Evolutionary conservation across 805 yeast species (phyloP), one percentile per base, ranked within the genome.

Genomic region (Saccharomyces jurei): DNA sequence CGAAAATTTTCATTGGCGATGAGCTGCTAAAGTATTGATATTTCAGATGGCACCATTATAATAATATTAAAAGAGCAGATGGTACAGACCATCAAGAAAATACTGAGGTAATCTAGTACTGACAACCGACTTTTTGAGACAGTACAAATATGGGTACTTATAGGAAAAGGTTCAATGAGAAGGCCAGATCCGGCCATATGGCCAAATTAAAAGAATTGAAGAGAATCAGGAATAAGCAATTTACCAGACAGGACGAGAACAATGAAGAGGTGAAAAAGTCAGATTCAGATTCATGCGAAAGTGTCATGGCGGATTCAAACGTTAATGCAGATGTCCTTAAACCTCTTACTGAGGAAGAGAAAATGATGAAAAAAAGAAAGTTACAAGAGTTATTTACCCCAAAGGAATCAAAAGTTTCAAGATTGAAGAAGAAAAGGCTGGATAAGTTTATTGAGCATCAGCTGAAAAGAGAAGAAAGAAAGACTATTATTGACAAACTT

Each of bases 371-470:
- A 58, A 88, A 87, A 66, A 72, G 92, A 51, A 81, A 80, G 58
- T 65, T 91, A 49, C 81, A 83, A 56, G 78, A 81, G 28, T 69
- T 83, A 6, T 74, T 86, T 54, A 69, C 77, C 28, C 84, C 88
- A 48, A 74, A 79, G 53, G 92, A 88, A 56, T 65, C 83, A 13
- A 89, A 89, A 64, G 70, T 87, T 41, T 82, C 91, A 0, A 74
- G 82, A 50, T 79, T 85, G 50, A 86, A 92, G 74, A 80, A 77
- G 76, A 80, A 82, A 87, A 73, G 98, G 55, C 72, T 92, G 48
- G 97, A 92, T 58, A 92, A 92, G 70, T 92, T 89, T 69, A 89
- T 92, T 41, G 96, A 90, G 55, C 96, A 88, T 71, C 97, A 90
- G 67, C 66, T 90, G 61, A 86, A 86, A 63, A 76, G 95, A 65